These are phyloP conservation scores for Rhizopogon vesiculosus DNA, from an alignment of 768 basidiomycete genomes.

Conservation along the genomic window DNA sequence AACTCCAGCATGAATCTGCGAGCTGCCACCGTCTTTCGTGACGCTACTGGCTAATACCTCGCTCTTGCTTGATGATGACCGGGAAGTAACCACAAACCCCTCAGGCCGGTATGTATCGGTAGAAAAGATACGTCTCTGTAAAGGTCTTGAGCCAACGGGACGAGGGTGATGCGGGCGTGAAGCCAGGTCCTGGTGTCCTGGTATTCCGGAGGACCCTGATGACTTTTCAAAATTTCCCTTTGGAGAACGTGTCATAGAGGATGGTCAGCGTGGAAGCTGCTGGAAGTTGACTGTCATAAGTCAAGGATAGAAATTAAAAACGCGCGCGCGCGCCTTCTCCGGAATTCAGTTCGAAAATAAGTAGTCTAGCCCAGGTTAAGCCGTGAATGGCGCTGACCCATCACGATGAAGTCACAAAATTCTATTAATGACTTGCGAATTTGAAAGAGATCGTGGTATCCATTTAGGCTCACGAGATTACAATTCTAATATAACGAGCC, in stretches of 20 bases:
- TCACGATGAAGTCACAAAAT: background rate
- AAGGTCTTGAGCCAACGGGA: background rate
- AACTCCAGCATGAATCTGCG: background rate
- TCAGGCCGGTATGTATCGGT: constrained; percentile 6
- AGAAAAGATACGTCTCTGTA: background rate
- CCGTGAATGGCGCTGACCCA: too few relatives aligned
- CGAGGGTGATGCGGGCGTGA: background rate
- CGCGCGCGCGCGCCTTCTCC: background rate
- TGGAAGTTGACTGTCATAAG: background rate
- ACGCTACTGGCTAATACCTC: background rate
- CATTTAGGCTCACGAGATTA: too few relatives aligned
- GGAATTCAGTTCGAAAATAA: background rate
- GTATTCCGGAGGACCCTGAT: background rate
- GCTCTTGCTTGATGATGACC: constrained; percentile 3
- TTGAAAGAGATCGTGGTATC: too few relatives aligned
- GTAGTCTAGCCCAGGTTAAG: too few relatives aligned
- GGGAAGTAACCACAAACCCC: constrained; percentile 11
- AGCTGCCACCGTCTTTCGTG: background rate
- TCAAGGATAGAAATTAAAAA: background rate
- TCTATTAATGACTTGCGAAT: too few relatives aligned
- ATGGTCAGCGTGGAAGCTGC: background rate
- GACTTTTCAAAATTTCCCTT: background rate
- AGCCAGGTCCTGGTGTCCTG: background rate
- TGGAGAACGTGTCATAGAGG: background rate
- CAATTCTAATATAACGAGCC: too few relatives aligned